phyloP scores from a whole-genome alignment of 164 flowering plant species.

The Piper longum region DNA sequence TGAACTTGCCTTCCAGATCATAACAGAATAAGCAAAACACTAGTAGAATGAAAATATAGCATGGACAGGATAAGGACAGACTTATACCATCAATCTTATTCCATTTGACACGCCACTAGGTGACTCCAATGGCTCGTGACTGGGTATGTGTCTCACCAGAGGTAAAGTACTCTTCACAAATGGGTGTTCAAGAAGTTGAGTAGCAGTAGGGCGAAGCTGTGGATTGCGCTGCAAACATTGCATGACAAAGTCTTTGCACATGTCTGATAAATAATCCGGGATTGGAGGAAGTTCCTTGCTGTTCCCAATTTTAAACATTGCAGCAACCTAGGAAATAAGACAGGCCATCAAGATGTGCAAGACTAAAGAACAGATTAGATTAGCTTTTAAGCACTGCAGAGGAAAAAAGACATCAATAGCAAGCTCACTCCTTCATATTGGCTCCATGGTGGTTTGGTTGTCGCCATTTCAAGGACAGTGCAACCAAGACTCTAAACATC shows the following conservation, averaged over 20 bases:
- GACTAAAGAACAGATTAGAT: not conserved
- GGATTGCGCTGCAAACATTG: constrained; percentile 81
- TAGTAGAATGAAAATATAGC: too few relatives aligned
- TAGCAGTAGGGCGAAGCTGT: constrained; percentile 63
- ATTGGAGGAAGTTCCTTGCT: constrained; percentile 86
- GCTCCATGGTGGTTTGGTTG: constrained; percentile 90
- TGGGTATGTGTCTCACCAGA: constrained; percentile 31
- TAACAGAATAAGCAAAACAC: too few relatives aligned
- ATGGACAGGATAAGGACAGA: not conserved
- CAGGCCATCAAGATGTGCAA: constrained; percentile 5
- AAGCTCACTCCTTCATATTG: constrained; percentile 74
- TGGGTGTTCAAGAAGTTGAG: constrained; percentile 74
- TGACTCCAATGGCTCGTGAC: constrained; percentile 35
- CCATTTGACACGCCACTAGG: constrained; percentile 25
- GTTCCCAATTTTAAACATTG: constrained; percentile 92
- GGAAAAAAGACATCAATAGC: not conserved
- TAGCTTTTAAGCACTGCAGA: not conserved
- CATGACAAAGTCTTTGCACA: constrained; percentile 78
- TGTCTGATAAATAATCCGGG: constrained; percentile 78
- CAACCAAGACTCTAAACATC: constrained; percentile 95
- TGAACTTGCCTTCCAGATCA: too few relatives aligned
- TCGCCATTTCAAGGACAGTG: constrained; percentile 89
- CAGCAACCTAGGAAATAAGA: constrained; percentile 49
- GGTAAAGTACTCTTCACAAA: constrained; percentile 75
- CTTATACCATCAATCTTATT: constrained; percentile 39